Evolutionary conservation across 2,329 filamentous ascomycete species (phyloP), one percentile per base, ranked within the genome.

Genomic region (Sarocladium oryzae): DNA sequence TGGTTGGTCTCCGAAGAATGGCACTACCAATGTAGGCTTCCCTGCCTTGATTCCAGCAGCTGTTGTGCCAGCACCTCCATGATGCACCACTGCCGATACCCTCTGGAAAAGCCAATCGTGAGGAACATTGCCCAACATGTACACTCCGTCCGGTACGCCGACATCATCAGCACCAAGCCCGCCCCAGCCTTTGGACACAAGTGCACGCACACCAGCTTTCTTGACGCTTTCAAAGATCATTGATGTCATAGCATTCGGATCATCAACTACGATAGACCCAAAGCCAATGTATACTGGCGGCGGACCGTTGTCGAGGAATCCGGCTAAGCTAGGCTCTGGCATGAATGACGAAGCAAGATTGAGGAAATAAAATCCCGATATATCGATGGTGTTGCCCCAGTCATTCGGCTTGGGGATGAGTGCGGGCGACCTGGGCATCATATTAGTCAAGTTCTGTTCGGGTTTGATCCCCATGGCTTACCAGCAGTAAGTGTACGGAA

Each of bases 401-500:
- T 93, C 88, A 32, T 77, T 77, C 0, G 88, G 87, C 59, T 89
- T 90, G 0, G 85, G 81, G n/a, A 90, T 87, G 45, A 93, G 69
- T 1, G 86, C 79, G 0, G 88, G 86, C 0, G 88, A 91, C 67
- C 66, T 69, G 24, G 32, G 9, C 18, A 23, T 15, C 16, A 24
- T 28, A 21, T 51, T 24, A 49, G 41, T 26, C 23, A 6, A 55
- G 50, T 53, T 50, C 18, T 50, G 53, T 9, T 49, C 11, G 8
- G 20, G 32, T 60, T 54, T 60, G 75, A 18, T 36, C 20, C 4
- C 13, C 11, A 13, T 9, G 11, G 57, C 65, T 54, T 51, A 69
- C 90, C 91, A 96, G 67, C 90, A 93, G 63, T 96, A 97, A 0
- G 91, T 95, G 58, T 88, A 89, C 1, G 91, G 89, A 15, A 96